A percentile compares a stretch with the other conserved stretches of the same genome.
These are phyloP conservation scores for Ceratobasidium sp. DNA, from an alignment of 1,284 basidiomycete genomes.

Conservation along the genomic window DNA sequence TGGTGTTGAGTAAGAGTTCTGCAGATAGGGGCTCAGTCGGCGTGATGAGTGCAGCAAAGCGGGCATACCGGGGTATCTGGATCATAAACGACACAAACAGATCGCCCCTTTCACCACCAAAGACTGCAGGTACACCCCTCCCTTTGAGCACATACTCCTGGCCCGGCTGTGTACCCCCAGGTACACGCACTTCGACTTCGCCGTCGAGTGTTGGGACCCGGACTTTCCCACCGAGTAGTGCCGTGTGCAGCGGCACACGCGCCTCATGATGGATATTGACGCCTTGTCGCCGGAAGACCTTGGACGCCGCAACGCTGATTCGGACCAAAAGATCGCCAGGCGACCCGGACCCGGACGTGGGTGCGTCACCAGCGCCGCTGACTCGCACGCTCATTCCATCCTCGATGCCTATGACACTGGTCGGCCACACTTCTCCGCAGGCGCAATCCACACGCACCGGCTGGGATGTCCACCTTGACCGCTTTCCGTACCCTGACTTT, in stretches of 20 bases:
- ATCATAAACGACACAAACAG: slow-evolving; percentile 91
- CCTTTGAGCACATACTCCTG: slow-evolving; percentile 97
- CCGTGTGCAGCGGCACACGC: slow-evolving; percentile 91
- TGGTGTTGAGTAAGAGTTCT: slow-evolving; percentile 87
- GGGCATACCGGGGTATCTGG: slow-evolving; percentile 86
- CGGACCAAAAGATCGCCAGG: slow-evolving; percentile 91
- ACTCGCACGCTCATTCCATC: slow-evolving; percentile 96
- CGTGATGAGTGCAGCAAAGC: slow-evolving; percentile 8
- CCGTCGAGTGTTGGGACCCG: slow-evolving; percentile 96
- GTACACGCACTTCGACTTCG: slow-evolving; percentile 94
- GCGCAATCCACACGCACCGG: slow-evolving; percentile 67
- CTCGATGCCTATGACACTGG: slow-evolving; percentile 77
- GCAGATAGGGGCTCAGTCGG: slow-evolving; percentile 44
- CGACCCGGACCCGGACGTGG: slow-evolving; percentile 80
- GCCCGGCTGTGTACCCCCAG: slow-evolving; percentile 93
- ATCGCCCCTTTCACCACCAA: slow-evolving; percentile 82
- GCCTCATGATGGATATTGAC: slow-evolving; percentile 92
- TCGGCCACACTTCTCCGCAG: slow-evolving; percentile 14
- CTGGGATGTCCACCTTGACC: slow-evolving; percentile 87
- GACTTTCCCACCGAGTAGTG: slow-evolving; percentile 91
- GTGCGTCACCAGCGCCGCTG: slow-evolving; percentile 86
- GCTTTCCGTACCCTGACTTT: slow-evolving; percentile 85
- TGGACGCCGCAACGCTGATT: slow-evolving; percentile 85
- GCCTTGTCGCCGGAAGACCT: slow-evolving; percentile 92
- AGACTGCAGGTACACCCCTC: slow-evolving; percentile 83